A percentile compares a stretch with the other conserved stretches of the same genome.
Conservation (phyloP, 352 stramenopile genomes). For the Thalassiosira mediterranea region DNA sequence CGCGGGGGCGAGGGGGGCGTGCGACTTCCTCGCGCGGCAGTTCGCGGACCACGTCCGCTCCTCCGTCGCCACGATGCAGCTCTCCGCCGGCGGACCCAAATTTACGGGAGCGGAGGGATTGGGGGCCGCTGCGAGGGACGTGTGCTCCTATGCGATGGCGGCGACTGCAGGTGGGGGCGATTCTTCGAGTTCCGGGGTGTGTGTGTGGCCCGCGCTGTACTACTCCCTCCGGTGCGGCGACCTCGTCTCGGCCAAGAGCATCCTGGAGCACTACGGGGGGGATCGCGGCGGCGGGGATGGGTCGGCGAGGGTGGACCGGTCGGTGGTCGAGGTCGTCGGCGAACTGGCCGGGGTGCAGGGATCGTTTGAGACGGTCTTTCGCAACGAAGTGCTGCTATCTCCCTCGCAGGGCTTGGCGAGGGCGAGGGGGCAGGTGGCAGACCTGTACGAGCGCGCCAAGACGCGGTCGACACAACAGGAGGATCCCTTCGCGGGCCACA, state of each 20-base stretch:
- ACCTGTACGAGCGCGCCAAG: conserved; percentile 62
- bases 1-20: conserved; percentile 17
- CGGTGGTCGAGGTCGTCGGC: conserved; percentile 39
- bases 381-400: conserved; percentile 26
- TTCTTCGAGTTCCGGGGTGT: not conserved
- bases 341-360: conserved; percentile 38
- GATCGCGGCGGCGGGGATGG: conserved; percentile 19
- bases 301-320: conserved; percentile 26
- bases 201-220: not conserved
- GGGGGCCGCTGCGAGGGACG: conserved; percentile 22
- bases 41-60: conserved; percentile 34
- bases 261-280: conserved; percentile 34
- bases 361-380: conserved; percentile 47
- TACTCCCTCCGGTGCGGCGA: conserved; percentile 68
- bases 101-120: conserved; percentile 2
- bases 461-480: conserved; percentile 23
- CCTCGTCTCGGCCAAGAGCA: conserved; percentile 50
- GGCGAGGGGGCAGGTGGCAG: conserved; percentile 31
- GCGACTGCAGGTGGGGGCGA: conserved; percentile 22
- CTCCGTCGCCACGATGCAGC: conserved; percentile 21
- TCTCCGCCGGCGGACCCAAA: not conserved
- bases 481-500: conserved; percentile 25
- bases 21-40: conserved; percentile 42
- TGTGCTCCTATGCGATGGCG: conserved; percentile 31
- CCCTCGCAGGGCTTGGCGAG: conserved; percentile 30